Evolutionary conservation across 78 protist species (phyloP).

Genomic region (Dictyostelium firmibasis): DNA sequence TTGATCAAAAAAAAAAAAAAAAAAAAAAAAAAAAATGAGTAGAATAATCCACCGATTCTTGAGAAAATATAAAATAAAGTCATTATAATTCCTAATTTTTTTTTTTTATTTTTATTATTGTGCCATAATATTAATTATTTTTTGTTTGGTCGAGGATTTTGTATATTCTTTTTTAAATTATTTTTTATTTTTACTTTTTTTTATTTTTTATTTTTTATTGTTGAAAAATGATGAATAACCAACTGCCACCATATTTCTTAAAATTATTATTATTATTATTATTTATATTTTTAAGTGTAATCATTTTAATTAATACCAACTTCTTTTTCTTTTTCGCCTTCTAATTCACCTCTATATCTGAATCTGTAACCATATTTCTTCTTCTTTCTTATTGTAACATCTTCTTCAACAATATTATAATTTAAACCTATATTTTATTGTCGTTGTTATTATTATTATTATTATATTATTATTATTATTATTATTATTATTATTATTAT

Average conservation of each 20-base stretch:
- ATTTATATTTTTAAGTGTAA: not conserved
- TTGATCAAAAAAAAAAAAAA: too few relatives aligned
- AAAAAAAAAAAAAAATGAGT: too few relatives aligned
- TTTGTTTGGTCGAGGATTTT: too few relatives aligned
- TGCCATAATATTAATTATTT: too few relatives aligned
- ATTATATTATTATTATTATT: not conserved
- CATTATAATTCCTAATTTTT: too few relatives aligned
- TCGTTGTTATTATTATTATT: not conserved
- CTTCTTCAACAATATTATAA: conserved; percentile 51
- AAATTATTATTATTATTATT: too few relatives aligned
- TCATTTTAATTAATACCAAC: not conserved
- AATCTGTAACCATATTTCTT: conserved; percentile 73
- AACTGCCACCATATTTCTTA: not conserved
- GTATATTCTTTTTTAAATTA: too few relatives aligned
- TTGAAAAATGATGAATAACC: not conserved
- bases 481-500: not conserved
- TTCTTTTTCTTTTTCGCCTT: not conserved
- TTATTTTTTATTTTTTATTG: too few relatives aligned
- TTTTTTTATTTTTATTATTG: too few relatives aligned
- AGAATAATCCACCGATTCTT: too few relatives aligned
- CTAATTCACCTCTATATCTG: conserved; percentile 67
- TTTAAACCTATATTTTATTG: conserved; percentile 34
- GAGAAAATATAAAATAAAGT: too few relatives aligned
- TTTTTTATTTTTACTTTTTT: too few relatives aligned
- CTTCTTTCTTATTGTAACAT: conserved; percentile 25